phyloP scores from a whole-genome alignment of 352 stramenopile genomes.

The Thraustochytrium sp. region DNA sequence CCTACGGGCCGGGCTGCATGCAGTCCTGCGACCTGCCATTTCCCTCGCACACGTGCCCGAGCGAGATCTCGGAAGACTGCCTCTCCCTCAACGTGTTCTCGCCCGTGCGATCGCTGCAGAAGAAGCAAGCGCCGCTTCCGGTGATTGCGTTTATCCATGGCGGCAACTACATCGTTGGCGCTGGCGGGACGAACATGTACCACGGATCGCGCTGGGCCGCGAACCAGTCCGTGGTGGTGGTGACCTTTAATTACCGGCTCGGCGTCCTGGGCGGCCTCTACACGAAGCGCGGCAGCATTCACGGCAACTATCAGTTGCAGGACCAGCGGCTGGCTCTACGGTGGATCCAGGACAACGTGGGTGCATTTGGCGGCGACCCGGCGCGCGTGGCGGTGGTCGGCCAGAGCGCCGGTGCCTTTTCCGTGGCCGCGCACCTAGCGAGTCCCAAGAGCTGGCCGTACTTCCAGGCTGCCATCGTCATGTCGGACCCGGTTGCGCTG shows the following conservation, averaged over 20 bases:
- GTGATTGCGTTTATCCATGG: constrained; percentile 39
- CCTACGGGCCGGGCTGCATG: neutral
- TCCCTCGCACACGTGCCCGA: neutral
- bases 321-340: constrained; percentile 63
- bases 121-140: neutral
- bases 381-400: constrained; percentile 74
- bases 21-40: neutral
- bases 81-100: constrained; percentile 31
- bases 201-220: neutral
- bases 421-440: constrained; percentile 27
- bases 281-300: constrained; percentile 45
- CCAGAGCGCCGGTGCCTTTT: constrained; percentile 64
- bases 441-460: neutral
- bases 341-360: constrained; percentile 73
- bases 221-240: constrained; percentile 39
- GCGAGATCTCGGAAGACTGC: constrained; percentile 16
- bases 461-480: constrained; percentile 42
- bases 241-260: constrained; percentile 56
- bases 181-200: constrained; percentile 12
- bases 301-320: constrained; percentile 71
- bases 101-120: neutral
- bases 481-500: constrained; percentile 37
- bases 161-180: constrained; percentile 33
- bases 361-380: constrained; percentile 68
- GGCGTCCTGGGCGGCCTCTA: constrained; percentile 53